These are phyloP conservation scores for Catenaria anguillulae DNA, from an alignment of 371 early-diverging fungal species.

Conservation along the genomic window DNA sequence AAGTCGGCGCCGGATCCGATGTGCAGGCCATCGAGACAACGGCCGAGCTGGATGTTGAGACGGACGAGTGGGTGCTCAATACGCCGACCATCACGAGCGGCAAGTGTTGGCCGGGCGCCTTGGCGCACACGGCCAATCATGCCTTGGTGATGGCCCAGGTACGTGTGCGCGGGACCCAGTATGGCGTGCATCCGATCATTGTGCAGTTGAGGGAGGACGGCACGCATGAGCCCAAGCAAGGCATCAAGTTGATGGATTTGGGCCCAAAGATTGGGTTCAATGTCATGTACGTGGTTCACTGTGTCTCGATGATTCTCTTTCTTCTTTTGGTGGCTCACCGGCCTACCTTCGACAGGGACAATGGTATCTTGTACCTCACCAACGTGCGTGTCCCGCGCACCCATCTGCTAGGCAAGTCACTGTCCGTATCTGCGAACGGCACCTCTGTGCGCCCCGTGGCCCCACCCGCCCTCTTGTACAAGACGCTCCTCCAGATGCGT, in stretches of 20 bases:
- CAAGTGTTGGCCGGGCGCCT: slow-evolving; percentile 29
- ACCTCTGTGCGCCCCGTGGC: not conserved
- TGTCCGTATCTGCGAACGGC: not conserved
- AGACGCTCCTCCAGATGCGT: slow-evolving; percentile 2
- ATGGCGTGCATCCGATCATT: slow-evolving; percentile 10
- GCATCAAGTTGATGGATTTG: not conserved
- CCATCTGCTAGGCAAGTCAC: not conserved
- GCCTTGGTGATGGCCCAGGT: slow-evolving; percentile 25
- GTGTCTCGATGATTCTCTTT: not conserved
- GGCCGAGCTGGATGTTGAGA: slow-evolving; percentile 24
- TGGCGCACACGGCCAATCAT: slow-evolving; percentile 27
- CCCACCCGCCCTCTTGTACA: not conserved
- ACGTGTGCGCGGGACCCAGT: slow-evolving; percentile 11
- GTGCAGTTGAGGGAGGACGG: not conserved
- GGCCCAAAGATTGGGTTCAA: slow-evolving; percentile 6
- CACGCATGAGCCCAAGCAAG: not conserved
- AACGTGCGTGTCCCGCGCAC: not conserved
- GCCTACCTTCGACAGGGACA: not conserved
- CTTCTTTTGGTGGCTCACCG: not conserved
- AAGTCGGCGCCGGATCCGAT: slow-evolving; percentile 24
- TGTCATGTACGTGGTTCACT: too few species aligned
- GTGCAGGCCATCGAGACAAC: slow-evolving; percentile 30
- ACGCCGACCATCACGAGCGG: slow-evolving; percentile 23
- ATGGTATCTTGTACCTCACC: not conserved
- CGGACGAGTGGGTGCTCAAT: slow-evolving; percentile 24